Evolutionary conservation across 768 basidiomycete species (phyloP).

Genomic region (Suillus variegatus): DNA sequence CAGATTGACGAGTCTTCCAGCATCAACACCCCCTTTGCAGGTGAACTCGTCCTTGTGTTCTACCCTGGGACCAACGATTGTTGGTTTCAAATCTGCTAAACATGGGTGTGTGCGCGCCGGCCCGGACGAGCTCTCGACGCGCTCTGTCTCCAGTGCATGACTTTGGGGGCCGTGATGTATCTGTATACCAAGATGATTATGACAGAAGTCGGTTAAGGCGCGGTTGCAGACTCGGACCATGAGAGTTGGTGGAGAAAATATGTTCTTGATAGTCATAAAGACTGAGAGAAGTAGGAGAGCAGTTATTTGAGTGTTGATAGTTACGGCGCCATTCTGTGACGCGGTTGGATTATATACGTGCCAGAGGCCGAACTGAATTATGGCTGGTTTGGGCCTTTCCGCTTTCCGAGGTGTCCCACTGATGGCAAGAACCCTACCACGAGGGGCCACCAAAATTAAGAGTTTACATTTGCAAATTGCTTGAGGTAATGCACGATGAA

Average conservation of each 20-base stretch:
- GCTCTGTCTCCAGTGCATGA: slow-evolving; percentile 20
- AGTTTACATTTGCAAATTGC: slow-evolving; percentile 3
- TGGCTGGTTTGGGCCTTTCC: background rate
- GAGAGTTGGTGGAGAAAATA: slow-evolving; percentile 18
- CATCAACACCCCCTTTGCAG: slow-evolving; percentile 39
- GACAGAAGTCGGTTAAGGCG: slow-evolving; percentile 25
- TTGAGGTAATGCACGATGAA: slow-evolving; percentile 33
- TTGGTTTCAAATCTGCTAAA: slow-evolving; percentile 24
- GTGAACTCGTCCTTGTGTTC: slow-evolving; percentile 36
- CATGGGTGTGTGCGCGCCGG: slow-evolving; percentile 31
- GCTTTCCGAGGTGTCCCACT: slow-evolving; percentile 10
- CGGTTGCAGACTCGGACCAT: slow-evolving; percentile 29
- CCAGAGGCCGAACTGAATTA: background rate
- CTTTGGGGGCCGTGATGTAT: slow-evolving; percentile 23
- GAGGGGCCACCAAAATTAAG: slow-evolving; percentile 15
- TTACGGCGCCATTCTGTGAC: background rate
- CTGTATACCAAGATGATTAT: slow-evolving; percentile 20
- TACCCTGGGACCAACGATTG: slow-evolving; percentile 34
- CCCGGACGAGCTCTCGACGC: slow-evolving; percentile 35
- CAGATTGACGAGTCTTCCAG: slow-evolving; percentile 33
- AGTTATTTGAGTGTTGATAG: background rate
- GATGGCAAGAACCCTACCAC: slow-evolving; percentile 13
- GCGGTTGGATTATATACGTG: slow-evolving; percentile 2
- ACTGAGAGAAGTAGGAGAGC: background rate
- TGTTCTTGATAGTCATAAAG: slow-evolving; percentile 2